Base-by-base conservation (phyloP, 345 rosid species). In the Pistacia vera region DNA sequence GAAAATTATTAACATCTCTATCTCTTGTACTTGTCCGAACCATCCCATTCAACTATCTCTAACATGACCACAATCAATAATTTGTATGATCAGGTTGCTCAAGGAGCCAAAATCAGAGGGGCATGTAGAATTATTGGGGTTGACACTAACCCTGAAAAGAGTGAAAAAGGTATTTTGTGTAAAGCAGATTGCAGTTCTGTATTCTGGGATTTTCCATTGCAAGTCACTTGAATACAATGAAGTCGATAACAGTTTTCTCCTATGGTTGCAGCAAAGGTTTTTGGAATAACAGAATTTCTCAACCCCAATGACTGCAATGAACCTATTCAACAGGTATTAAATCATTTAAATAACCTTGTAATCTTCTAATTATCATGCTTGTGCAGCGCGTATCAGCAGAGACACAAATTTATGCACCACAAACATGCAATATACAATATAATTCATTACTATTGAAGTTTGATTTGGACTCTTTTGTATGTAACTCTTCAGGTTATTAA, bases 101-200 rank as follows among this genome's bases (percentile, higher is more conserved):
- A 93, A 81, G 99, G 98, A 66, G 99, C 95, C 52, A 92, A 84
- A 85, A 86, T 82, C 4, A 90, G 96, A 82, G 97, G 95, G 63
- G 98, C 99, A 65, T 81, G 90, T 63, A 91, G 83, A 69, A 89
- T 95, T 48, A 90, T 95, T 81, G 98, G 99, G 4, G 88, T 95
- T 66, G 99, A 95, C 85, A 91, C 83, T 58, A 95, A 95, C 71
- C 81, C 89, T n/a, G 89, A 85, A 70, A 95, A 90, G 74, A 71
- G 80, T 44, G 88, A 87, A 66, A 90, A 85, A 85, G 99, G 99
- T 93, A 80, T n/a, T 17, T 11, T 75, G 44, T 17, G 12, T 55
- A 60, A 41, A 41, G 9, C 46, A 41, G 46, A 41, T 63, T 54
- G 51, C 77, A 6, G 20, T 68, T 78, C 28, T 68, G 65, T 77